Evolutionary conservation across 805 yeast species (phyloP).

Genomic region (Nakazawaea peltata): DNA sequence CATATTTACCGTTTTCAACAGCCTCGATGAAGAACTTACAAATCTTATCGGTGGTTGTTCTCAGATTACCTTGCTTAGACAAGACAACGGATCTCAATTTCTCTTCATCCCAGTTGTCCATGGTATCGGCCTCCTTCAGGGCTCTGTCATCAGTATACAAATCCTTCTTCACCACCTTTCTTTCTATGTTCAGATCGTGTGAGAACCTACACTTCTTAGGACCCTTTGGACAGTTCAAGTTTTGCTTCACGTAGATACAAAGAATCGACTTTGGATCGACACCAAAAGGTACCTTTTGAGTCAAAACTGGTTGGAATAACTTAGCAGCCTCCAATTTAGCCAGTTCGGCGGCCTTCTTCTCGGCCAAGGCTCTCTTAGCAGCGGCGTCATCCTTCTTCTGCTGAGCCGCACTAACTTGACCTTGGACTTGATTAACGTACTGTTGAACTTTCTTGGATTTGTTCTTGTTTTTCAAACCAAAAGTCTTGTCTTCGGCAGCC

Average conservation of each 20-base stretch:
- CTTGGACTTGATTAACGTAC: conserved; percentile 59
- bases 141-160: conserved; percentile 83
- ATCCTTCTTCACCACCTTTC: conserved; percentile 86
- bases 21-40: conserved; percentile 95
- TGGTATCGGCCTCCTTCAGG: conserved; percentile 70
- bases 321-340: conserved; percentile 86
- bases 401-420: conserved; percentile 43
- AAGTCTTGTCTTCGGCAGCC: conserved; percentile 78
- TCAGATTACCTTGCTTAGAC: conserved; percentile 92
- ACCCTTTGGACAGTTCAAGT: conserved; percentile 77
- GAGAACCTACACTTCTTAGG: conserved; percentile 79
- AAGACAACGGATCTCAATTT: conserved; percentile 78
- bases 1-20: conserved; percentile 94
- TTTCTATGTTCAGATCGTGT: conserved; percentile 78
- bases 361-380: conserved; percentile 69
- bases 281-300: conserved; percentile 90
- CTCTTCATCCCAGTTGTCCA: conserved; percentile 97
- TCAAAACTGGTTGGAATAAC: conserved; percentile 57
- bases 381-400: conserved; percentile 40
- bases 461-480: conserved; percentile 93
- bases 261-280: conserved; percentile 93
- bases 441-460: conserved; percentile 86
- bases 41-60: conserved; percentile 89
- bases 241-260: conserved; percentile 81
- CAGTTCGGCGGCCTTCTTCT: conserved; percentile 84